Evolutionary conservation across 2,329 filamentous ascomycete genomes (phyloP), one percentile per base, ranked within the genome.

Genomic region (Grosmannia clavigera): DNA sequence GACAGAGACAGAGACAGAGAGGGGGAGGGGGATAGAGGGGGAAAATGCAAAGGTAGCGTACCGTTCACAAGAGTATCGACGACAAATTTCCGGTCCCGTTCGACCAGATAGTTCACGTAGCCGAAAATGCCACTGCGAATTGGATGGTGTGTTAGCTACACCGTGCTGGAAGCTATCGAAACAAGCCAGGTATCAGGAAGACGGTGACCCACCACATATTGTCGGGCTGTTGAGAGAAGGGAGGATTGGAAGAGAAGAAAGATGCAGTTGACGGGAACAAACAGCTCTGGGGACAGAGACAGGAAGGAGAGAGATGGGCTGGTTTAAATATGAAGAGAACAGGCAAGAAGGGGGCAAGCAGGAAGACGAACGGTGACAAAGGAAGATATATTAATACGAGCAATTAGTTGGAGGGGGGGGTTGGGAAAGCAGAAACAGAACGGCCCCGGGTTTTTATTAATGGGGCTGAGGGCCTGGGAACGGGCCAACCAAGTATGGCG

Each of bases 71-170:
- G 82, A 64, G 92, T 97, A 74, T 96, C 86, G 72, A 97, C 82
- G 74, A 97, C 95, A 78, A 88, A 95, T 77, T 90, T 92, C 75
- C 94, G 85, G 80, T 97, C 92, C 84, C 95, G 96, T 83, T 97
- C 94, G 74, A 97, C 91, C 74, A 97, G 81, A 78, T 97, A 97
- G 81, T 97, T 97, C 80, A 97, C 90, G 82, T 97, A 97, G 70
- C 92, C 92, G 79, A 97, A 95, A 77, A 94, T 95, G 75, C 90
- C 90, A 86, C 89, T 92, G 66, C 63, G 54, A 38, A 14, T n/a
- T 4, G 19, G 12, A 14, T 9, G 9, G 48, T 7, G 14, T 38
- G 27, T 35, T 40, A 53, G 27, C 31, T 5, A 31, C 25, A 53
- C 5, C 38, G 19, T 11, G 14, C 6, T 35, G 19, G 19, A 19